Percentiles rank a stretch among this genome's conserved stretches.
Evolutionary conservation across 2,329 filamentous ascomycete genomes (phyloP).

Genomic region (Fusarium oligoseptatum): DNA sequence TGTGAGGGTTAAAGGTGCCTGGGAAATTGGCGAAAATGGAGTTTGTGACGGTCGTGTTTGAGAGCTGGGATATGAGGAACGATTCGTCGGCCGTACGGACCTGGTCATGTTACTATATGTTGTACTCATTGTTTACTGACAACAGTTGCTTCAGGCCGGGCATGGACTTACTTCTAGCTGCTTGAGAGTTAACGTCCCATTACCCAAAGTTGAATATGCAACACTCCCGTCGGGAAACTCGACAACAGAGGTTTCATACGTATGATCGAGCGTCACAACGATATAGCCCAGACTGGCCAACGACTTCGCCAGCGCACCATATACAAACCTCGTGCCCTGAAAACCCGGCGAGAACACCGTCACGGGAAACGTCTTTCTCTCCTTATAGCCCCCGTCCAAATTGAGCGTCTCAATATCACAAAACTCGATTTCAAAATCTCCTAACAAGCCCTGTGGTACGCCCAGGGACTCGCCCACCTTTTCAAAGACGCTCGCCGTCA

Average conservation of each 20-base stretch:
- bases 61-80: conserved; percentile 36
- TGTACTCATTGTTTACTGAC: background rate
- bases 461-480: conserved; percentile 13
- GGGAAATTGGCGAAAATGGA: conserved; percentile 20
- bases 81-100: conserved; percentile 18
- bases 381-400: background rate
- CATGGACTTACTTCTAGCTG: conserved; percentile 10
- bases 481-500: conserved; percentile 17
- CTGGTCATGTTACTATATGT: background rate
- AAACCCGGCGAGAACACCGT: conserved; percentile 59
- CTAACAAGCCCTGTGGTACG: conserved; percentile 8
- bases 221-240: conserved; percentile 58
- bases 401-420: conserved; percentile 25
- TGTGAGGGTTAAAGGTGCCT: conserved; percentile 7
- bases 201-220: background rate
- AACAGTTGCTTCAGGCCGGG: background rate
- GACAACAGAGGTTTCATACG: conserved; percentile 58
- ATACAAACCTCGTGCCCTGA: conserved; percentile 56
- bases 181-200: background rate
- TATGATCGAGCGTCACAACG: conserved; percentile 62
- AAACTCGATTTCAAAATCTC: conserved; percentile 23
- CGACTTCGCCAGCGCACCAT: conserved; percentile 57
- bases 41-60: conserved; percentile 30
- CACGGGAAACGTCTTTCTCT: conserved; percentile 12
- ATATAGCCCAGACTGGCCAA: conserved; percentile 60